Percentiles rank a stretch among this genome's conserved stretches.
Conservation (phyloP, 345 rosid species). For the Zanthoxylum bungeanum region DNA sequence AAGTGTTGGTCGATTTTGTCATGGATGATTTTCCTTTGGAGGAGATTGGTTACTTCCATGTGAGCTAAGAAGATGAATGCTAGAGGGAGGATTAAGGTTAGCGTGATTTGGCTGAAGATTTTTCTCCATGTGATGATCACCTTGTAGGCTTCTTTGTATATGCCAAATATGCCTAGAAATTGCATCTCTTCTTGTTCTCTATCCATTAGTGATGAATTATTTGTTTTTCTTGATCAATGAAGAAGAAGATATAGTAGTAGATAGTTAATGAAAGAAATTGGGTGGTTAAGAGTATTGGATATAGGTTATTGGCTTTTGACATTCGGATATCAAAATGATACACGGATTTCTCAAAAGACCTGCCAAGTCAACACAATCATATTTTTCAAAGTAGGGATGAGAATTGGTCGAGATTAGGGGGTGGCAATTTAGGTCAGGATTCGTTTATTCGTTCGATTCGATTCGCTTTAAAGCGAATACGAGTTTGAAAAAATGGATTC, state of each 20-base stretch:
- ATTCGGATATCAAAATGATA: not conserved
- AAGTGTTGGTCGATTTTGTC: slow-evolving; percentile 18
- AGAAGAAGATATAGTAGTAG: not conserved
- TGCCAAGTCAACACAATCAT: not conserved
- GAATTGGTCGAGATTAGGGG: too few species aligned
- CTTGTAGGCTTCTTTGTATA: slow-evolving; percentile 45
- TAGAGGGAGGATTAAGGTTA: slow-evolving; percentile 52
- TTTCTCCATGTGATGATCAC: slow-evolving; percentile 37
- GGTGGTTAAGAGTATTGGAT: not conserved
- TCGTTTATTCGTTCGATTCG: too few species aligned
- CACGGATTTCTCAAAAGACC: not conserved
- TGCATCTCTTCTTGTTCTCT: slow-evolving; percentile 61
- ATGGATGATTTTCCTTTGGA: slow-evolving; percentile 20
- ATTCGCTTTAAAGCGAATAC: too few species aligned
- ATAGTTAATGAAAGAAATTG: not conserved
- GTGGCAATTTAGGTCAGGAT: too few species aligned
- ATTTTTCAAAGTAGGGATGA: too few species aligned
- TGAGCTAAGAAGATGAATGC: slow-evolving; percentile 51
- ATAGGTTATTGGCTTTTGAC: not conserved
- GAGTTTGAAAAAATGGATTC: too few species aligned
- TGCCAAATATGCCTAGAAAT: slow-evolving; percentile 42
- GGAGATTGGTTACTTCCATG: slow-evolving; percentile 28
- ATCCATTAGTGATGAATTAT: slow-evolving; percentile 34
- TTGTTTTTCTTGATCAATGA: not conserved
- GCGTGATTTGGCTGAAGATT: slow-evolving; percentile 46